These are phyloP conservation scores for Suillus tomentosus DNA, from an alignment of 768 basidiomycete species.

Conservation along the genomic window DNA sequence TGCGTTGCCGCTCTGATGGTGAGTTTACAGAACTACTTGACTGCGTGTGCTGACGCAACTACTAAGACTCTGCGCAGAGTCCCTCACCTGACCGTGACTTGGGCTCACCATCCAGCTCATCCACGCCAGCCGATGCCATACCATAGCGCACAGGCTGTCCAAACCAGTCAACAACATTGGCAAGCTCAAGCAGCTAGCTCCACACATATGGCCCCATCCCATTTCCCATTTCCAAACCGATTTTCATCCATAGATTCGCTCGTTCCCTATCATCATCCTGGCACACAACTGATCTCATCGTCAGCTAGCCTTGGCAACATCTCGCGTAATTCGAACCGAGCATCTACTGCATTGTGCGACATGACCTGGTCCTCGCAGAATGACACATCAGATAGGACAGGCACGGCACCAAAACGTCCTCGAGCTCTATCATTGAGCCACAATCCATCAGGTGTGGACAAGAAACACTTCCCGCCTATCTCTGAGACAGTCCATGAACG, in stretches of 20 bases:
- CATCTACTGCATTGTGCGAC: constrained; percentile 3
- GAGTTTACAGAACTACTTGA: constrained; percentile 21
- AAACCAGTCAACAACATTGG: constrained; percentile 20
- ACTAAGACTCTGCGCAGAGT: constrained; percentile 68
- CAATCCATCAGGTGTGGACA: constrained; percentile 19
- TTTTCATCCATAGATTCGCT: constrained; percentile 18
- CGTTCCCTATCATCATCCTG: constrained; percentile 2
- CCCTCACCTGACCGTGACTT: constrained; percentile 73
- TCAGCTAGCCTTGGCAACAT: constrained; percentile 13
- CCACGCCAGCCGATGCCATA: constrained; percentile 22
- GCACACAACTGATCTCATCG: neutral
- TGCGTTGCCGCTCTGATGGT: constrained; percentile 75
- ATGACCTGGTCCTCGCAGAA: constrained; percentile 8
- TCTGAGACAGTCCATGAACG: constrained; percentile 27
- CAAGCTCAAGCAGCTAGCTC: constrained; percentile 17
- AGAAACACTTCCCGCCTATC: constrained; percentile 41
- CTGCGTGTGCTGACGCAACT: constrained; percentile 10
- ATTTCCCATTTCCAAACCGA: constrained; percentile 22
- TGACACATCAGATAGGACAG: constrained; percentile 3
- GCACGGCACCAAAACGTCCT: constrained; percentile 19
- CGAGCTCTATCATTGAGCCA: constrained; percentile 35
- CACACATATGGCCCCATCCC: constrained; percentile 15
- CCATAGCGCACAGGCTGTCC: constrained; percentile 15
- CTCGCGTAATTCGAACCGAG: neutral
- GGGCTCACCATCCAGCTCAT: constrained; percentile 65